phyloP scores from a whole-genome alignment of 129 eudicot genomes.

The Saussurea involucrata region DNA sequence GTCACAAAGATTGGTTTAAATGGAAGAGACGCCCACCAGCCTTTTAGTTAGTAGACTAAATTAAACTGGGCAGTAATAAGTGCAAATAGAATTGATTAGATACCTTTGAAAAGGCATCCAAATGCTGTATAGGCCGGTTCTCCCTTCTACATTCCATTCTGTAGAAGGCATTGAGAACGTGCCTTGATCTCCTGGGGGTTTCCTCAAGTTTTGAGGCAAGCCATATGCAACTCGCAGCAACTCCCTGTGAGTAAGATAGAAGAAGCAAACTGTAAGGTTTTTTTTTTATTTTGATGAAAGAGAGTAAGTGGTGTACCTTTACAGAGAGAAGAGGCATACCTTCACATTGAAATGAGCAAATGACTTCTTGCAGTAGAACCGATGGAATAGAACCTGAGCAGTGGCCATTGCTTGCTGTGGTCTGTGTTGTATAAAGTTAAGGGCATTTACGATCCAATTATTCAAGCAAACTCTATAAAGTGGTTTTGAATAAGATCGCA shows the following conservation, averaged over 20 bases:
- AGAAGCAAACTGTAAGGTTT: not conserved
- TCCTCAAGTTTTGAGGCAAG: constrained; percentile 93
- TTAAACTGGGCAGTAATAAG: not conserved
- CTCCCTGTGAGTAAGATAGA: constrained; percentile 42
- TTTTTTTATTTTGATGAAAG: no score
- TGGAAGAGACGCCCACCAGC: not conserved
- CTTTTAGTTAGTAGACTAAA: not conserved
- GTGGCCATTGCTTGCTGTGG: constrained; percentile 99
- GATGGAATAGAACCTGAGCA: constrained; percentile 88
- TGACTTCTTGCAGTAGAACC: constrained; percentile 92
- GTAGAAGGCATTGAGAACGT: constrained; percentile 69
- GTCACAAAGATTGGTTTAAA: not conserved
- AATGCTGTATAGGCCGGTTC: constrained; percentile 60
- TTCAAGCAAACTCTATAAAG: no score
- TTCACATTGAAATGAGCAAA: constrained; percentile 87
- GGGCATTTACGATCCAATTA: constrained; percentile 12
- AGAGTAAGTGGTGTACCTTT: no score
- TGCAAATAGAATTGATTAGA: not conserved
- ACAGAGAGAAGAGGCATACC: constrained; percentile 43
- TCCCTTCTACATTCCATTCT: constrained; percentile 93
- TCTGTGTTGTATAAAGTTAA: constrained; percentile 39
- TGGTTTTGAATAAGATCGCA: not conserved
- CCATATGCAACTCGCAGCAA: constrained; percentile 97
- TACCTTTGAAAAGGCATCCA: constrained; percentile 77
- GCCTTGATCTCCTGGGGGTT: constrained; percentile 80